Evolutionary conservation across 768 basidiomycete species (phyloP), one percentile per base, ranked within the genome.

Genomic region (Boletus eberwhitei): DNA sequence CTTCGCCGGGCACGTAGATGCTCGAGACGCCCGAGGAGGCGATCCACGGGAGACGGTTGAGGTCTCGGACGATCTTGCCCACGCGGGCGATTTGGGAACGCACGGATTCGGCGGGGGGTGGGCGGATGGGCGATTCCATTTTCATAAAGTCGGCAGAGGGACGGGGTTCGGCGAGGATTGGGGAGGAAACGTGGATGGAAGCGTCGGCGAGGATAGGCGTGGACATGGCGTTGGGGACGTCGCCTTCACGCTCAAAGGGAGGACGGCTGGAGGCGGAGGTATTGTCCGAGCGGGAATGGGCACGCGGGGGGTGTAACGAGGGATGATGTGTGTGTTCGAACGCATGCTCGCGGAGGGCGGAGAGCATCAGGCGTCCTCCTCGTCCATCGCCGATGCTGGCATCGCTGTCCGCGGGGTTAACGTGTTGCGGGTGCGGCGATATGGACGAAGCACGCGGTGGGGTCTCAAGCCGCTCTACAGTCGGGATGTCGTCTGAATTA

Each of bases 41-140:
- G 6, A 80, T 71, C 80, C 80, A 81, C 1, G 80, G 80, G 17
- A 81, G 70, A 6, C 63, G 61, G 31, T 76, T 69, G 31, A 81
- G 49, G n/a, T 71, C 67, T 11, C 65, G 65, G 17, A 77, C 52
- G 50, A 79, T 71, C 35, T 71, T 62, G 12, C 69, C 64, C 12
- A 76, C 42, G 14, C 76, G 74, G 2, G 61, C 61, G 29, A 79
- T 43, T 39, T 78, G 77, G 61, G 55, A 71, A 14, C 66, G 59
- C 26, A 71, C 58, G 13, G 70, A 72, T 41, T 71, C 68, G 8
- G 69, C 66, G 0, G 77, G 72, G 0, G 65, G 69, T 5, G 74
- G 71, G 8, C 75, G 74, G n/a, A 75, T 67, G 2, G 73, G 72
- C 2, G 74, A 70, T 7, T 73, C 71, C 78, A 82, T 79, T 57